These are phyloP conservation scores for Arabis alpina DNA, from an alignment of 345 rosid species.

Conservation along the genomic window DNA sequence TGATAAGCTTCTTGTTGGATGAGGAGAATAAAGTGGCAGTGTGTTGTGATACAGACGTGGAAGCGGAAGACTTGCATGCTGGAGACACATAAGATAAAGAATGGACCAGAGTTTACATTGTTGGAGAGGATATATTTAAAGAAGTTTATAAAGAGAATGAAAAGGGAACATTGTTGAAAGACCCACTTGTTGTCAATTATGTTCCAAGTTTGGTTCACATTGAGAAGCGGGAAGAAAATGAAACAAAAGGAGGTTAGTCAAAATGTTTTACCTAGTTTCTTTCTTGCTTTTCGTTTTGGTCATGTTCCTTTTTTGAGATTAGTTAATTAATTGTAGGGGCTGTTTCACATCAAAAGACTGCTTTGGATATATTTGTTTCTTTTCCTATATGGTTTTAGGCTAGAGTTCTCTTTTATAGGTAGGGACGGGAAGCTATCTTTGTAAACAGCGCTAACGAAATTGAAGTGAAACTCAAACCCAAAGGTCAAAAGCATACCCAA, in stretches of 20 bases:
- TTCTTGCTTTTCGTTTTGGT: background rate
- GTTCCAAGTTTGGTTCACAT: slow-evolving; percentile 20
- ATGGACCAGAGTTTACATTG: background rate
- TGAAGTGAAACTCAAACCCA: no score
- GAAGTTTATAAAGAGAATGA: background rate
- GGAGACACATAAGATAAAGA: background rate
- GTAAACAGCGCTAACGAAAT: no score
- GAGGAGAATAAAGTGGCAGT: slow-evolving; percentile 10
- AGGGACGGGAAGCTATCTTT: no score
- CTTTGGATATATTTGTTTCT: no score
- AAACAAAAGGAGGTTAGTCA: background rate
- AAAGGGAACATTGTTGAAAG: background rate
- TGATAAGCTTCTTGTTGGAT: slow-evolving; percentile 1
- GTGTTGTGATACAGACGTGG: background rate
- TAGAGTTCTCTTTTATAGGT: no score
- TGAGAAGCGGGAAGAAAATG: background rate
- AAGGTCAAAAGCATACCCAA: no score
- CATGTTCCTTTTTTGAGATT: background rate
- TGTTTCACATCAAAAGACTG: no score
- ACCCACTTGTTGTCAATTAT: slow-evolving; percentile 8
- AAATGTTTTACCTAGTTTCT: background rate
- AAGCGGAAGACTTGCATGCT: background rate
- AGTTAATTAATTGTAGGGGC: background rate
- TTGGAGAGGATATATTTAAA: background rate
- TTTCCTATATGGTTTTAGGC: no score